A percentile compares a stretch with the other conserved stretches of the same genome.
Conservation (phyloP, 345 rosid genomes). For the Populus alba region DNA sequence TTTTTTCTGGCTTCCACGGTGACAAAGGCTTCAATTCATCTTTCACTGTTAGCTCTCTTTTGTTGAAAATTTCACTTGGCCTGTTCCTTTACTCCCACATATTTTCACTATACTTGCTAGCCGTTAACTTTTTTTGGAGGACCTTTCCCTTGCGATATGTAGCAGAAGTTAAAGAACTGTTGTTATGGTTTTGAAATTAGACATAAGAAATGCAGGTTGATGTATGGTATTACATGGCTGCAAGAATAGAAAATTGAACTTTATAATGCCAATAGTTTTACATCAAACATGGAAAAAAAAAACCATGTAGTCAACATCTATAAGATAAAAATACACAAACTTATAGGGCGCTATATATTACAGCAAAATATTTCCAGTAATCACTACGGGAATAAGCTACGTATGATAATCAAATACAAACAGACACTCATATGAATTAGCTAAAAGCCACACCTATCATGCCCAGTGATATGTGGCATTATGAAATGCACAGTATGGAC, state of each 20-base stretch:
- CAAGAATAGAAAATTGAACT: background rate
- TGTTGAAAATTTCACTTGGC: background rate
- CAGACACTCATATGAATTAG: slow-evolving; percentile 20
- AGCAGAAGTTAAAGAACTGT: background rate
- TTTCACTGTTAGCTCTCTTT: background rate
- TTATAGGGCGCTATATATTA: slow-evolving; percentile 6
- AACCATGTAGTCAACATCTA: background rate
- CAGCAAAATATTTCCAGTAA: slow-evolving; percentile 13
- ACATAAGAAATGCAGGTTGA: background rate
- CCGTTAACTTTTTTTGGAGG: background rate
- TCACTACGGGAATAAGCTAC: background rate
- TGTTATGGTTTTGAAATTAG: too few species aligned
- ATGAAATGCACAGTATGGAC: background rate
- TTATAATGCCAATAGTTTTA: background rate
- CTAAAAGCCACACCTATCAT: slow-evolving; percentile 18
- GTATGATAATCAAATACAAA: slow-evolving; percentile 9
- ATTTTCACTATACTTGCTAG: background rate
- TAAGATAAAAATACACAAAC: slow-evolving; percentile 1
- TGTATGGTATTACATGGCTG: background rate
- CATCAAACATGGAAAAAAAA: background rate
- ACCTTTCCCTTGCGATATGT: background rate
- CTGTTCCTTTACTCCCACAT: background rate
- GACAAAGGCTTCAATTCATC: background rate
- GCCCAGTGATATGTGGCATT: background rate
- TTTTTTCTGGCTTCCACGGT: background rate